A percentile compares a stretch with the other conserved stretches of the same genome.
phyloP scores from a whole-genome alignment of 192 early-diverging fungal species.

The Coemansia biformis region DNA sequence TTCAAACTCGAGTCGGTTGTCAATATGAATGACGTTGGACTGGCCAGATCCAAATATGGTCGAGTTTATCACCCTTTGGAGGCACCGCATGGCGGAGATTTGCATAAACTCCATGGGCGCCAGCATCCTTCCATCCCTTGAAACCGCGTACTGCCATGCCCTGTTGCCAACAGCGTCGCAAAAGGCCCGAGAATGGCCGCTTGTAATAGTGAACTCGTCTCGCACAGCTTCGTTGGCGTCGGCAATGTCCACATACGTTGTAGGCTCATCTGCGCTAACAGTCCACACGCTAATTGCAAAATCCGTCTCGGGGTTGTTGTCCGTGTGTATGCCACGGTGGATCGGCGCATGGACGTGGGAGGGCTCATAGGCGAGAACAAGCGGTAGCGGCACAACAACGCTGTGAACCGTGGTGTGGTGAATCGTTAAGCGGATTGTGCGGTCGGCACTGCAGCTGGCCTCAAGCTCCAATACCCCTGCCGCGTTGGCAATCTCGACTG shows the following conservation, averaged over 20 bases:
- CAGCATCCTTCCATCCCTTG: conserved; percentile 50
- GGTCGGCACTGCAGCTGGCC: conserved; percentile 73
- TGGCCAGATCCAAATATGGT: conserved; percentile 83
- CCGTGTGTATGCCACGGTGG: conserved; percentile 3
- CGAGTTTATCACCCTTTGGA: conserved; percentile 73
- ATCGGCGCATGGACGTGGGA: conserved; percentile 11
- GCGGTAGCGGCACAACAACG: conserved; percentile 28
- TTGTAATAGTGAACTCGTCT: conserved; percentile 36
- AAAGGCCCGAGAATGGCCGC: conserved; percentile 80
- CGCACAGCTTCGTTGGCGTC: neutral
- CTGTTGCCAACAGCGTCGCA: conserved; percentile 68
- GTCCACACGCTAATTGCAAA: conserved; percentile 9
- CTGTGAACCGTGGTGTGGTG: conserved; percentile 41
- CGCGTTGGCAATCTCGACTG: conserved; percentile 7
- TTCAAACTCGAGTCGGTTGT: conserved; percentile 74
- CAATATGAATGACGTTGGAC: conserved; percentile 77
- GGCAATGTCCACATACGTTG: conserved; percentile 4
- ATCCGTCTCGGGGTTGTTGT: neutral
- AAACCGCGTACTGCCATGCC: conserved; percentile 44
- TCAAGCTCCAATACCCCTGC: conserved; percentile 70
- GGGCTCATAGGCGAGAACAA: conserved; percentile 7
- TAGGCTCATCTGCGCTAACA: conserved; percentile 5
- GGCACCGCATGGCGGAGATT: conserved; percentile 18
- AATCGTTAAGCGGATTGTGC: conserved; percentile 43
- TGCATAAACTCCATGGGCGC: conserved; percentile 90